Conservation (phyloP, 2,329 filamentous ascomycete genomes). For the Talaromyces pinophilus region DNA sequence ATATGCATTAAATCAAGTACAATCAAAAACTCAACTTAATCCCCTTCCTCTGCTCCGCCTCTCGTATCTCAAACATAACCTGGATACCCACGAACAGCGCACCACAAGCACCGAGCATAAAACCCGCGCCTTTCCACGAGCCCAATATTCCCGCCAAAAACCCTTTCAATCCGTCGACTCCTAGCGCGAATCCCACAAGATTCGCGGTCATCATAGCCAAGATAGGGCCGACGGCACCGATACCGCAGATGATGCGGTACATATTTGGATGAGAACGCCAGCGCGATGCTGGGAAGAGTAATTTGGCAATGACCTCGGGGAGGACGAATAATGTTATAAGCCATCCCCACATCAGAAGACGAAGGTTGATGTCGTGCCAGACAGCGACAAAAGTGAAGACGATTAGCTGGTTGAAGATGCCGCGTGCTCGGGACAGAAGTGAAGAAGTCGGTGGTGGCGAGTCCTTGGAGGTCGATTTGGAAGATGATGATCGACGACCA, state of each 20-base stretch:
- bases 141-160: slow-evolving; percentile 74
- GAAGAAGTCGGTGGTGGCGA: slow-evolving; percentile 27
- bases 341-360: slow-evolving; percentile 94
- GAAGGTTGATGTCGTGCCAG: slow-evolving; percentile 95
- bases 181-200: slow-evolving; percentile 90
- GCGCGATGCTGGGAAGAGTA: slow-evolving; percentile 70
- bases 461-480: slow-evolving; percentile 26
- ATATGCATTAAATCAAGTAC: neutral
- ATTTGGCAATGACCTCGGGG: slow-evolving; percentile 74
- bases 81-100: slow-evolving; percentile 82
- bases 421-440: slow-evolving; percentile 54
- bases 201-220: slow-evolving; percentile 97
- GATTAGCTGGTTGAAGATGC: slow-evolving; percentile 72
- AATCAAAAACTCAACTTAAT: slow-evolving; percentile 78
- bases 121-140: slow-evolving; percentile 73
- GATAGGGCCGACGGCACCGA: slow-evolving; percentile 79
- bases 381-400: slow-evolving; percentile 97
- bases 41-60: slow-evolving; percentile 78
- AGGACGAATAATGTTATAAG: slow-evolving; percentile 90
- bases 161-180: slow-evolving; percentile 79
- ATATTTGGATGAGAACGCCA: slow-evolving; percentile 69
- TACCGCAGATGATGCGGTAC: slow-evolving; percentile 77
- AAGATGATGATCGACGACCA: slow-evolving; percentile 35
- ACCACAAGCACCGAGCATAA: slow-evolving; percentile 69
- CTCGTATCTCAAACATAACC: slow-evolving; percentile 94